Percentiles rank a stretch among this genome's conserved stretches.
Evolutionary conservation across 768 basidiomycete species (phyloP).

Genomic region (Tulasnella calospora): DNA sequence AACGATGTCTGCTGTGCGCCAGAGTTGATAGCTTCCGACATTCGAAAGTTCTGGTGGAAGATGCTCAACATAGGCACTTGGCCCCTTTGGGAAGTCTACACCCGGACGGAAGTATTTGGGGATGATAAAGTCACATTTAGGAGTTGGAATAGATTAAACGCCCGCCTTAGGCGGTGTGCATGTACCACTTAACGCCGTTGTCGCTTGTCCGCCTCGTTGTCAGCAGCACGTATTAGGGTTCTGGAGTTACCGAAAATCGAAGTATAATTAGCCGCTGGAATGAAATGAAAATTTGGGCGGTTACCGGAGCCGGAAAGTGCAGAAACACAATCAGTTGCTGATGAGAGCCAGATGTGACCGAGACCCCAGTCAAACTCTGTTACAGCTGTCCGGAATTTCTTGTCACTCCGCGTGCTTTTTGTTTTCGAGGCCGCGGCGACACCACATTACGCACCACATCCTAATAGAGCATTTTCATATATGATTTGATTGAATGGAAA

Average conservation of each 20-base stretch:
- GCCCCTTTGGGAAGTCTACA: not conserved
- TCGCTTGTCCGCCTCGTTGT: too few relatives aligned
- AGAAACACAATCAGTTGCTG: too few relatives aligned
- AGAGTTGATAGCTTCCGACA: not conserved
- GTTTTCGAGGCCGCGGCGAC: too few relatives aligned
- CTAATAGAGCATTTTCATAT: too few relatives aligned
- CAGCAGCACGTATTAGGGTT: not conserved
- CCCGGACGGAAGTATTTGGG: not conserved
- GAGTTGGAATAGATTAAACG: not conserved
- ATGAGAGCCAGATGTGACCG: too few relatives aligned
- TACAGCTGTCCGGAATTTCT: too few relatives aligned
- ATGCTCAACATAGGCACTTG: not conserved
- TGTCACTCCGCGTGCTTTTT: too few relatives aligned
- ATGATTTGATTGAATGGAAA: too few relatives aligned
- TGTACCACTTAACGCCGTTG: not conserved
- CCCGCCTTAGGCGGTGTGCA: too few relatives aligned
- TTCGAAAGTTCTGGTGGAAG: not conserved
- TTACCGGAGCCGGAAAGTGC: too few relatives aligned
- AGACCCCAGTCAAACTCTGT: too few relatives aligned
- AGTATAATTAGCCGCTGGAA: not conserved
- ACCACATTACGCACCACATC: too few relatives aligned
- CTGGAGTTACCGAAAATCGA: not conserved
- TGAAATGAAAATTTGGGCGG: not conserved
- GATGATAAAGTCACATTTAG: not conserved
- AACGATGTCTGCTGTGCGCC: not conserved